Percentiles rank a stretch among this genome's conserved stretches.
phyloP scores from a whole-genome alignment of 768 basidiomycete genomes.

The Fomitopsis serialis region DNA sequence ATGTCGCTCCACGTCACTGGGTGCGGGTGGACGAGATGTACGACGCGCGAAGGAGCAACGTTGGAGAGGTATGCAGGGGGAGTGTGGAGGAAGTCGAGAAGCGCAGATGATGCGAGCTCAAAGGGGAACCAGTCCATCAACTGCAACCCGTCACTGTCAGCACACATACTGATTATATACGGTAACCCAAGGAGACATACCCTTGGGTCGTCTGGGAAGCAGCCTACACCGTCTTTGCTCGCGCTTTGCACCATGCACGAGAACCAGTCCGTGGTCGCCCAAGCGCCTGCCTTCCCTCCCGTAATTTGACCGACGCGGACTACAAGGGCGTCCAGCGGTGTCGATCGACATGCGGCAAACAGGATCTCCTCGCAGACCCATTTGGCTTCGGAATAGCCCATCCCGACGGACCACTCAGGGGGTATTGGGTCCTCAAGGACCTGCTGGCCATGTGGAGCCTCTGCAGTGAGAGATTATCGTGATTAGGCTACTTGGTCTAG shows the following conservation, averaged over 20 bases:
- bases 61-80: slow-evolving; percentile 1
- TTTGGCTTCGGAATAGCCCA: slow-evolving; percentile 27
- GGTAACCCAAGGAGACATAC: neutral
- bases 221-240: neutral
- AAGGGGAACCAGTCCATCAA: slow-evolving; percentile 38
- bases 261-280: slow-evolving; percentile 30
- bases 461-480: neutral
- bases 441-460: neutral
- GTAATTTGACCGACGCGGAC: slow-evolving; percentile 32
- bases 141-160: slow-evolving; percentile 15
- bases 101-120: slow-evolving; percentile 30
- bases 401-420: slow-evolving; percentile 8
- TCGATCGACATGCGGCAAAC: slow-evolving; percentile 12
- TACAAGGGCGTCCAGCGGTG: slow-evolving; percentile 21
- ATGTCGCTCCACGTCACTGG: slow-evolving; percentile 26
- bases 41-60: slow-evolving; percentile 5
- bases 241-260: slow-evolving; percentile 20
- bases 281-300: slow-evolving; percentile 23
- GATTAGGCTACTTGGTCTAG: slow-evolving; percentile 6
- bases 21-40: slow-evolving; percentile 37
- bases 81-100: slow-evolving; percentile 22
- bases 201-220: neutral
- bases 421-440: slow-evolving; percentile 18
- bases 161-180: neutral
- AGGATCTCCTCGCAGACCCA: slow-evolving; percentile 29